Evolutionary conservation across 1,139 yeast species (phyloP), one percentile per base, ranked within the genome.

Genomic region (Barnettozyma hawaiiensis): DNA sequence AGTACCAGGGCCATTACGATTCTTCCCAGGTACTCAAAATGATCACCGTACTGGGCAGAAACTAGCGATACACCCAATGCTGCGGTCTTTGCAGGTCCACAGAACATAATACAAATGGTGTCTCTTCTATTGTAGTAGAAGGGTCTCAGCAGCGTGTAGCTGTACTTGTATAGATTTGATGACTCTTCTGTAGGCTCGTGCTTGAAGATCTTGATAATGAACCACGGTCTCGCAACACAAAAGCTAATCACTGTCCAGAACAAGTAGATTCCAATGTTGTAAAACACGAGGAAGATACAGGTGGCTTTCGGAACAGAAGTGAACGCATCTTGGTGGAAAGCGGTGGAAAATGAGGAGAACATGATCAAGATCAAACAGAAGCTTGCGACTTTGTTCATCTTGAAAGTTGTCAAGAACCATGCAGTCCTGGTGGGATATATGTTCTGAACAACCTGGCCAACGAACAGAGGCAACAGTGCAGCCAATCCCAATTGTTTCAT

Each of bases 71-170:
- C 95, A 36, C 96, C 96, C 41, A 87, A 68, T 0, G 96, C 96
- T 0, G 95, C 96, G 0, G 96, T 86, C 60, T 87, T 87, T 4
- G 96, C 95, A 2, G 95, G 94, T 7, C 95, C 96, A 62, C 96
- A 86, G 45, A 86, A 73, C 81, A 87, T 74, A 38, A 87, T 72
- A 5, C 92, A 75, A 26, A 85, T 85, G 0, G 96, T 78, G 57
- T 87, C 96, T 43, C 67, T 64, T 52, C 81, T 75, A 51, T 71
- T 69, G 62, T 84, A 84, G 60, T 82, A 83, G 54, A 85, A 85
- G 1, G 92, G 90, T 40, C 69, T 68, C 49, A 83, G 70, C 64
- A 52, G 42, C 56, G 65, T 54, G 53, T 69, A 65, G 4, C 62
- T 49, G 39, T 54, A 52, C 8, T 49, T 66, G 54, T 84, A 83